Conservation (phyloP, 495 filamentous ascomycete species). For the Amphirosellinia nigrospora region DNA sequence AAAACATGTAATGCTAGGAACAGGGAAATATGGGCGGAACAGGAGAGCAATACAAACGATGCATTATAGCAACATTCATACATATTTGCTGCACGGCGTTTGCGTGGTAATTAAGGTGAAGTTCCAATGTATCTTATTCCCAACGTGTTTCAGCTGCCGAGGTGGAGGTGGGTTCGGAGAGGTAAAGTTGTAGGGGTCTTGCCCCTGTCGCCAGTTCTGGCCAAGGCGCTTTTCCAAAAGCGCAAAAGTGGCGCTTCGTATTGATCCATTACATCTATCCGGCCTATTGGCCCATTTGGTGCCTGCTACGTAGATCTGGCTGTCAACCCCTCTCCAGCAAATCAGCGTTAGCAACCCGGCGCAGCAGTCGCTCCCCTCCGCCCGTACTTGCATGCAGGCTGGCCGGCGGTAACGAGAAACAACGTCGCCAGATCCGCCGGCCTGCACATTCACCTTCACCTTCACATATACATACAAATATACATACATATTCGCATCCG, state of each 20-base stretch:
- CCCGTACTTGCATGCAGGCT: conserved; percentile 1
- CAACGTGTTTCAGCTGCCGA: no score
- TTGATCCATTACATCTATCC: no score
- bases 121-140: no score
- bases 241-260: conserved; percentile 17
- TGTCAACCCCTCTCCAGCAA: not conserved
- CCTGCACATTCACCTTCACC: not conserved
- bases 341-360: conserved; percentile 1
- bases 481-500: not conserved
- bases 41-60: not conserved
- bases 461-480: not conserved
- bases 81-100: not conserved
- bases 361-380: conserved; percentile 11
- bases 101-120: no score
- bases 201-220: not conserved
- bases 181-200: conserved; percentile 6
- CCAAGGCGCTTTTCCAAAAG: no score
- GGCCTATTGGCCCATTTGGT: no score
- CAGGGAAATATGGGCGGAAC: not conserved
- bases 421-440: conserved; percentile 3
- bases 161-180: not conserved
- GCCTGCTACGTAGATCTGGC: not conserved
- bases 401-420: not conserved
- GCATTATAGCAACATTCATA: not conserved
- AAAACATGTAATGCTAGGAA: not conserved